Evolutionary conservation across 2,329 filamentous ascomycete genomes (phyloP), one percentile per base, ranked within the genome.

Genomic region (Ascochyta pisi): DNA sequence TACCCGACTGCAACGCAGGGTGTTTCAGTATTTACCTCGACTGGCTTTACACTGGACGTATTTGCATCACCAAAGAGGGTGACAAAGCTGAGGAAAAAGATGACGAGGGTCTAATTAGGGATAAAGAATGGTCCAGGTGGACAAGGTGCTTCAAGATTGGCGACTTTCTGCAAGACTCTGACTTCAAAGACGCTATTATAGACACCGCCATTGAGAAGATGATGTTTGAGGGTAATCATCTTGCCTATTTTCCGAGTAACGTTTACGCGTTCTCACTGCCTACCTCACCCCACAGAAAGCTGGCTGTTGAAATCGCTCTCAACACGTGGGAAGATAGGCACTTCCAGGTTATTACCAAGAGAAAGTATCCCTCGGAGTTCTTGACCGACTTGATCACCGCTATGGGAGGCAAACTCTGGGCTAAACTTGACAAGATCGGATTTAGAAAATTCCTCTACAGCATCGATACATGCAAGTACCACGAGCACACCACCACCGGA

Each of bases 101-200:
- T 13, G 4, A 41, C 4, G 42, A 46, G 31, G 29, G 6, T 4
- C 6, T 13, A 2, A 19, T 15, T 13, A 1, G 12, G 6, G 27
- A 33, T 9, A 2, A 13, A 10, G 43, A 52, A 16, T 39, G 29
- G 31, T 16, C 9, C 7, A 41, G 31, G 10, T 45, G 42, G 37
- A 2, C 1, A 4, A 2, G 22, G 1, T 54, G 50, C 43, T 56
- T 51, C 23, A 7, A 29, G 19, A 42, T 56, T 13, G 47, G 40
- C 22, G 10, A 39, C n/a, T 51, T 51, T 16, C 22, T 56, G 15
- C 46, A 50, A 19, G 53, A 51, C 31, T 9, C 29, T 2, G 47
- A 56, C 12, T 56, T 50, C 47, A 50, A 38, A 13, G 53, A 50
- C 24, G 26, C 31, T 10, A 19, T 56, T 26, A 56, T 56, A 16